Base-by-base conservation (phyloP, 768 basidiomycete species). In the Termitomyces sp. region DNA sequence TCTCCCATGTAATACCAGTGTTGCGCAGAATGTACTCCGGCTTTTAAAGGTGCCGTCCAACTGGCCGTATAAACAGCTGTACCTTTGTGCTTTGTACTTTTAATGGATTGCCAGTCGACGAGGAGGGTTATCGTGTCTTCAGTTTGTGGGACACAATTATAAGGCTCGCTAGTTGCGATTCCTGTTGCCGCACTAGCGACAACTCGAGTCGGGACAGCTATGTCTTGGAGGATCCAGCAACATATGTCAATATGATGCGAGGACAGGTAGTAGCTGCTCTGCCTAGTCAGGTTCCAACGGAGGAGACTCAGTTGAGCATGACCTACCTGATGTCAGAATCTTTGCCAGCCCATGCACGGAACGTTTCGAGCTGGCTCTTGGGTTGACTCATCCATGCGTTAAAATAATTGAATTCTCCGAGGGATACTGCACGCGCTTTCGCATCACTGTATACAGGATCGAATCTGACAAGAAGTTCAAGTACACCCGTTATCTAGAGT, bases 341-440 rank as follows among this genome's bases (percentile, higher is more conserved):
- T 73, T 88, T 93, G 40, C 94, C 95, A 28, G 94, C 95, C 95
- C 95, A 97, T 7, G 91, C 90, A 58, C 86, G 86, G 84, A 96
- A 97, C 0, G 95, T 96, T 73, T 94, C 91, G 30, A 97, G 81
- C 73, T 97, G 95, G 67, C 84, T 87, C 75, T 97, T 97, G 46
- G 95, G 95, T 72, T 96, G 95, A 68, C 91, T 93, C 95, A 97
- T 97, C 93, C 95, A 96, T 40, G 93, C 91, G 65, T 79, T 91
- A 84, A 94, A 96, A 74, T 93, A 96, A 75, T 95, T 96, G 77
- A 95, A 93, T 72, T 95, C 92, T 36, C 94, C 93, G 28, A 95
- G 79, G 7, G 82, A 74, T 30, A 79, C 82, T 32, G 89, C 89
- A 55, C 88, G 86, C 4, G 85, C 87, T 67, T 85, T 88, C 41